Conservation (phyloP, 2,329 filamentous ascomycete species). For the Fusarium beomiforme region DNA sequence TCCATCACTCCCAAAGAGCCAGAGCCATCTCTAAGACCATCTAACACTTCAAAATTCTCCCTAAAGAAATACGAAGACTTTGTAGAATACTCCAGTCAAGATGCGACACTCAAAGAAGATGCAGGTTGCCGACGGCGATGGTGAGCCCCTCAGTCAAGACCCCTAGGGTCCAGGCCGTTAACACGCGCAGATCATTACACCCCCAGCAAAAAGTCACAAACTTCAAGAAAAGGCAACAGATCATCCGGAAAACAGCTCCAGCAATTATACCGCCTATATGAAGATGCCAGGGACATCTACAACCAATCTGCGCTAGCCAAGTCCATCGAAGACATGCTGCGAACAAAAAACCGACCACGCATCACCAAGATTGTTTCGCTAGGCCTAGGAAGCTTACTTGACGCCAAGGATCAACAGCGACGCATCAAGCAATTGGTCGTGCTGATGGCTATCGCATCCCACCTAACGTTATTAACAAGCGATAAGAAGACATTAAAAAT, state of each 20-base stretch:
- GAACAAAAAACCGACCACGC: constrained; percentile 26
- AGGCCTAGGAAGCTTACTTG: constrained; percentile 32
- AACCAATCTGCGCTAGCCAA: constrained; percentile 23
- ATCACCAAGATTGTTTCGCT: constrained; percentile 34
- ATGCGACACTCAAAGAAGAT: constrained; percentile 26
- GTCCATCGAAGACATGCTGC: constrained; percentile 31
- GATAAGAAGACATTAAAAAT: neutral
- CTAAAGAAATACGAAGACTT: accelerated
- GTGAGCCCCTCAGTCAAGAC: neutral
- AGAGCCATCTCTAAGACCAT: neutral
- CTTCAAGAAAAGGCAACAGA: constrained; percentile 3
- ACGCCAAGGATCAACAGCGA: constrained; percentile 37
- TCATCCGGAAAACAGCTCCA: constrained; percentile 28
- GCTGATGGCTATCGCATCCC: constrained; percentile 32
- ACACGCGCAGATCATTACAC: neutral
- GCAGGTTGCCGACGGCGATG: neutral
- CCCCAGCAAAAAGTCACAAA: constrained; percentile 5
- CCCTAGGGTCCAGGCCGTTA: neutral
- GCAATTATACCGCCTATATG: constrained; percentile 25
- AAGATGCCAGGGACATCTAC: constrained; percentile 24
- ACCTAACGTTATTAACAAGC: neutral
- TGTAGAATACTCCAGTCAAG: neutral
- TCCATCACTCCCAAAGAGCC: neutral
- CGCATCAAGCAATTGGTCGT: constrained; percentile 40
- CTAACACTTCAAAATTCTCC: neutral